These are phyloP conservation scores for Cajanus cajan DNA, from an alignment of 306 rosid species.

Conservation along the genomic window DNA sequence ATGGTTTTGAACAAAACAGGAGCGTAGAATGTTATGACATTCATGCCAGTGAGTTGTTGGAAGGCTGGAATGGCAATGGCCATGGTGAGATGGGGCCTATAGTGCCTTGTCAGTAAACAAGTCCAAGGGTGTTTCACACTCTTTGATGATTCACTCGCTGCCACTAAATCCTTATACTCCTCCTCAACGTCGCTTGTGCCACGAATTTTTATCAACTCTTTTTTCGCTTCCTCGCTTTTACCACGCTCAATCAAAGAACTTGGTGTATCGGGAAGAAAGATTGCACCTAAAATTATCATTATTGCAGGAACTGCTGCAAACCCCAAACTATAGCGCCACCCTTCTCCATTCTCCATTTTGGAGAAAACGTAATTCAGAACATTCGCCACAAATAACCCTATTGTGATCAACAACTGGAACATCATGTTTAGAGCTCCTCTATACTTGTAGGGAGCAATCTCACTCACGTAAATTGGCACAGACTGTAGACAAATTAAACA, in stretches of 20 bases:
- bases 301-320: not conserved
- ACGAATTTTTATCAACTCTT: not conserved
- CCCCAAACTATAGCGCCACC: not conserved
- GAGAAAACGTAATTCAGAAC: slow-evolving; percentile 20
- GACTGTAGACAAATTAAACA: slow-evolving; percentile 31
- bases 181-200: not conserved
- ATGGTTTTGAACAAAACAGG: slow-evolving; percentile 1
- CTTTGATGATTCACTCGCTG: not conserved
- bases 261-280: not conserved
- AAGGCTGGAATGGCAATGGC: too few species aligned
- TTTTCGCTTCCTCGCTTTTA: not conserved
- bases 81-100: too few species aligned
- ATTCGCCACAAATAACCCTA: slow-evolving; percentile 54
- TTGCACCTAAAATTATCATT: not conserved
- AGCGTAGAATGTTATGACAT: too few species aligned
- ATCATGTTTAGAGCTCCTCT: slow-evolving; percentile 52
- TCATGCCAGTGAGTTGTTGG: too few species aligned
- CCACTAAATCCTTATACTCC: not conserved
- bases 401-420: slow-evolving; percentile 52
- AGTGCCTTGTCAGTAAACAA: not conserved
- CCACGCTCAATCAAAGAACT: not conserved
- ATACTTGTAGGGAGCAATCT: slow-evolving; percentile 47
- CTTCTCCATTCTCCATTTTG: not conserved
- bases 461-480: slow-evolving; percentile 55
- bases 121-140: not conserved